Percentiles rank a stretch among this genome's conserved stretches.
Evolutionary conservation across 106 monocot genomes (phyloP).

Genomic region (Agapanthus africanus): DNA sequence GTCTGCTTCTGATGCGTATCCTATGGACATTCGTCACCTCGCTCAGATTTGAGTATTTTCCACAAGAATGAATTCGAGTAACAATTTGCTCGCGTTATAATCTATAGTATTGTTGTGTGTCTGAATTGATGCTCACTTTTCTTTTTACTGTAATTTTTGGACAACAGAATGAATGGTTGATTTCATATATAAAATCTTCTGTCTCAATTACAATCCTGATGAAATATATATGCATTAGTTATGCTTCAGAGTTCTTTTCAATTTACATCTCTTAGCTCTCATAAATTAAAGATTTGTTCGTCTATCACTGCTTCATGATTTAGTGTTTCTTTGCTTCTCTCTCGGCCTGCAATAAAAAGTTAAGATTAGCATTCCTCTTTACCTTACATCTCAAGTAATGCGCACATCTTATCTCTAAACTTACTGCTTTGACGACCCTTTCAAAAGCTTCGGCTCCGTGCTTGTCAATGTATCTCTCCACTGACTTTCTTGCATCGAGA

Average conservation of each 20-base stretch:
- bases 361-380: background rate
- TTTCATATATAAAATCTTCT: too few relatives aligned
- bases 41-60: constrained; percentile 40
- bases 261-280: too few relatives aligned
- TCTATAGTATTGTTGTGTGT: too few relatives aligned
- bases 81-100: too few relatives aligned
- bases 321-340: constrained; percentile 47
- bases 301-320: background rate
- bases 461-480: constrained; percentile 69
- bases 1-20: constrained; percentile 48
- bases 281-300: too few relatives aligned
- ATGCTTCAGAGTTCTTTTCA: too few relatives aligned
- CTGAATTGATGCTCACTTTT: too few relatives aligned
- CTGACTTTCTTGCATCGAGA: constrained; percentile 75
- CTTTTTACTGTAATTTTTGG: too few relatives aligned
- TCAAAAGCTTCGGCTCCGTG: constrained; percentile 75
- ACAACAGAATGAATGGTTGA: too few relatives aligned
- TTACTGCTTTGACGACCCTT: constrained; percentile 65
- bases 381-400: background rate
- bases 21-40: constrained; percentile 58
- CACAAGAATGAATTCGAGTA: too few relatives aligned
- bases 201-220: too few relatives aligned
- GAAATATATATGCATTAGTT: too few relatives aligned
- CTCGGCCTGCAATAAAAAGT: constrained; percentile 37
- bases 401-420: background rate